phyloP scores from a whole-genome alignment of 2,329 filamentous ascomycete species.

The Lasiodiplodia citricola region DNA sequence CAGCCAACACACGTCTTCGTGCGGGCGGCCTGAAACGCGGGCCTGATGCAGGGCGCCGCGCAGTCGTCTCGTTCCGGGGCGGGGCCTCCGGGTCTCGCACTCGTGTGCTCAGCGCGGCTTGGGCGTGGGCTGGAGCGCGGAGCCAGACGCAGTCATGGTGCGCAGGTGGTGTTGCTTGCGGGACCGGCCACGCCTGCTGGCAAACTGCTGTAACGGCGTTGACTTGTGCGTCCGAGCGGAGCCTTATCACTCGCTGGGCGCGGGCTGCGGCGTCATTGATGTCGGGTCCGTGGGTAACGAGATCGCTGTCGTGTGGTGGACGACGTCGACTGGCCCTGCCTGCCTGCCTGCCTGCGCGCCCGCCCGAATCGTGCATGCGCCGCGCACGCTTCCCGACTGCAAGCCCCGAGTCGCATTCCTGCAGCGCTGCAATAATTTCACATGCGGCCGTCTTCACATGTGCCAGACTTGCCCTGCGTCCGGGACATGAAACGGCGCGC shows the following conservation, averaged over 20 bases:
- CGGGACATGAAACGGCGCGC: slow-evolving; percentile 6
- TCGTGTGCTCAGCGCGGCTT: slow-evolving; percentile 18
- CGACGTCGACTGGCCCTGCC: not conserved
- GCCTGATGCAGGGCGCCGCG: slow-evolving; percentile 9
- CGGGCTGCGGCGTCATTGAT: slow-evolving; percentile 18
- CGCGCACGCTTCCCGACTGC: slow-evolving; percentile 9
- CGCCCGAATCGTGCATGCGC: slow-evolving; percentile 11
- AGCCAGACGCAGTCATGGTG: slow-evolving; percentile 18
- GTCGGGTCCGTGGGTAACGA: slow-evolving; percentile 14
- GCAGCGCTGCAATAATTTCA: not conserved
- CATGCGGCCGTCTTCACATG: slow-evolving; percentile 14
- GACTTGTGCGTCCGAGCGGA: slow-evolving; percentile 7
- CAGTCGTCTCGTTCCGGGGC: slow-evolving; percentile 21
- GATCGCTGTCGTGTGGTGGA: not conserved
- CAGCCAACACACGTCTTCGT: slow-evolving; percentile 7
- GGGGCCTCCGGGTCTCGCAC: slow-evolving; percentile 4
- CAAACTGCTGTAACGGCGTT: not conserved
- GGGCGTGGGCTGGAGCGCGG: slow-evolving; percentile 9
- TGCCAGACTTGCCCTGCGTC: not conserved
- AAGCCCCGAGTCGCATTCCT: slow-evolving; percentile 1
- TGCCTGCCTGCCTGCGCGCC: too few relatives aligned
- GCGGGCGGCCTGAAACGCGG: slow-evolving; percentile 18
- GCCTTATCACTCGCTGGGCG: slow-evolving; percentile 13
- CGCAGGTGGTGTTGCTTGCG: not conserved
- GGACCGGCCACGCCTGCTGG: not conserved